Conservation (phyloP, 257 asterid species). For the Nemophila menziesii region DNA sequence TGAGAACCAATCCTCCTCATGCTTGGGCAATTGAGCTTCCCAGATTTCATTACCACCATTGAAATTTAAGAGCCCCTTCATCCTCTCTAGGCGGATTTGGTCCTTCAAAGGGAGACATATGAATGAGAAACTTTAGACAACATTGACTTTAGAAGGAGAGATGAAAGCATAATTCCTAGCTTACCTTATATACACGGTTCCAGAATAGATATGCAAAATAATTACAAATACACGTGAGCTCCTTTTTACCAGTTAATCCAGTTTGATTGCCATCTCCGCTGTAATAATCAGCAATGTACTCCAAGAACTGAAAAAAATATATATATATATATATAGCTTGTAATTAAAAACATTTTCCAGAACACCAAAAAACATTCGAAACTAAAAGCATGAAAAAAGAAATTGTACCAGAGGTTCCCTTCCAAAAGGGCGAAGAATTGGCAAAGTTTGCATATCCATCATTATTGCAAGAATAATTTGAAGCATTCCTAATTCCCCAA, state of each 20-base stretch:
- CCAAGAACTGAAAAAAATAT: constrained; percentile 34
- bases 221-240: constrained; percentile 50
- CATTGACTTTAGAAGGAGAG: too few relatives aligned
- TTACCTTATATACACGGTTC: constrained; percentile 79
- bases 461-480: constrained; percentile 80
- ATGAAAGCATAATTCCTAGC: constrained; percentile 4
- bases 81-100: constrained; percentile 42
- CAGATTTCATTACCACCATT: too few relatives aligned
- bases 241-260: constrained; percentile 60
- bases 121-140: constrained; percentile 8
- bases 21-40: constrained; percentile 22
- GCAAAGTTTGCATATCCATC: constrained; percentile 83
- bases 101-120: constrained; percentile 42
- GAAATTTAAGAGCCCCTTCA: constrained; percentile 33
- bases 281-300: constrained; percentile 41
- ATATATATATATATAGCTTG: constrained; percentile 5
- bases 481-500: constrained; percentile 68
- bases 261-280: constrained; percentile 30
- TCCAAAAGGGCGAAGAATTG: constrained; percentile 81
- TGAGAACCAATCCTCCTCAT: constrained; percentile 88
- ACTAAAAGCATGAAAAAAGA: constrained; percentile 9
- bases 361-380: too few relatives aligned
- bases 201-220: constrained; percentile 78
- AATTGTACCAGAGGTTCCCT: constrained; percentile 50
- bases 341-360: too few relatives aligned